Conservation (phyloP, 345 rosid genomes). For the Cardamine occulta region DNA sequence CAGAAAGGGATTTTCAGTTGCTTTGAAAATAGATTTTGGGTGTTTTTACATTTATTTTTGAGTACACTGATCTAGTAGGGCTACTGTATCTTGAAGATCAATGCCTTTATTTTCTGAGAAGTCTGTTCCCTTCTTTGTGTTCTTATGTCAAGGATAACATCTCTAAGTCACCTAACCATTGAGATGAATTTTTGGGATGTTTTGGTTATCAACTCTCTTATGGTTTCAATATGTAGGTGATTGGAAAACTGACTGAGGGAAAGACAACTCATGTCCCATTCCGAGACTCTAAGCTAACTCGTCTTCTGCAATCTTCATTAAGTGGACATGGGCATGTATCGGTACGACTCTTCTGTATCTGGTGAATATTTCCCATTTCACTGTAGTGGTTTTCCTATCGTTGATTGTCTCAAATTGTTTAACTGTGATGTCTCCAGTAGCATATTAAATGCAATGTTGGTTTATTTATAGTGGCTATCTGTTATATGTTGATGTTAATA, state of each 20-base stretch:
- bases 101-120: conserved; percentile 22
- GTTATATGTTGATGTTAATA: not conserved
- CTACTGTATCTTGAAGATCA: conserved; percentile 16
- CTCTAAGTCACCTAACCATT: conserved; percentile 7
- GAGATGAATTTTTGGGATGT: not conserved
- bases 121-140: conserved; percentile 13
- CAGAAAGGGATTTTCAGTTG: conserved; percentile 7
- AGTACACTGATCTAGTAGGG: conserved; percentile 13
- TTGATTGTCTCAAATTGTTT: conserved; percentile 6
- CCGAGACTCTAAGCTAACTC: conserved; percentile 97
- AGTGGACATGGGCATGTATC: conserved; percentile 99
- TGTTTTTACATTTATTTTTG: conserved; percentile 8
- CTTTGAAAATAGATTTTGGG: not conserved
- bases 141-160: conserved; percentile 24
- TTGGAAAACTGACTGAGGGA: conserved; percentile 97
- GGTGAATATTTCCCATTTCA: conserved; percentile 33
- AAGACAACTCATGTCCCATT: conserved; percentile 98
- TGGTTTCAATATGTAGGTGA: conserved; percentile 67
- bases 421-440: conserved; percentile 11
- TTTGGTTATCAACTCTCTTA: conserved; percentile 23
- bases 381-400: conserved; percentile 10
- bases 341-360: conserved; percentile 57
- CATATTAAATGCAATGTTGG: conserved; percentile 20
- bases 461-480: conserved; percentile 18
- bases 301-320: conserved; percentile 95